A percentile compares a stretch with the other conserved stretches of the same genome.
These are phyloP conservation scores for Cutaneotrichosporon spelunceum DNA, from an alignment of 1,284 basidiomycete species.

Conservation along the genomic window DNA sequence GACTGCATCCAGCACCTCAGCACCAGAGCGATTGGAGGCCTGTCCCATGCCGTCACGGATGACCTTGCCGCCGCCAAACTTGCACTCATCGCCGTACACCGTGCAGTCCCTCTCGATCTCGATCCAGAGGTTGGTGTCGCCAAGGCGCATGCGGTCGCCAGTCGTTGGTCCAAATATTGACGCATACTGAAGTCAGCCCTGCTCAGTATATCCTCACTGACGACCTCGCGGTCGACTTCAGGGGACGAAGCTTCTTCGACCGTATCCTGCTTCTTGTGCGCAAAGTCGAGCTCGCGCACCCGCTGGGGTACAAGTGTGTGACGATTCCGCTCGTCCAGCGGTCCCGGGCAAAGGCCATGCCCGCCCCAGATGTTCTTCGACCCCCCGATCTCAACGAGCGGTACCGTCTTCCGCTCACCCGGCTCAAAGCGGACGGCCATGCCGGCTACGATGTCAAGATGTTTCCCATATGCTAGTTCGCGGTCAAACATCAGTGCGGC, in stretches of 20 bases:
- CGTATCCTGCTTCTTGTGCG: conserved; percentile 41
- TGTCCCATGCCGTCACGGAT: conserved; percentile 98
- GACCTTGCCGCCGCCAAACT: conserved; percentile 93
- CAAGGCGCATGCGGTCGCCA: conserved; percentile 83
- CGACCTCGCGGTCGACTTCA: conserved; percentile 50
- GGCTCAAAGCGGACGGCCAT: conserved; percentile 97
- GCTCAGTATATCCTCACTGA: conserved; percentile 28
- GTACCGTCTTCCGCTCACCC: conserved; percentile 79
- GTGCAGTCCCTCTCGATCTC: conserved; percentile 82
- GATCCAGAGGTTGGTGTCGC: conserved; percentile 87
- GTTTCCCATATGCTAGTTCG: conserved; percentile 69
- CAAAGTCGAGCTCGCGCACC: conserved; percentile 41
- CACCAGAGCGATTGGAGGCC: conserved; percentile 67
- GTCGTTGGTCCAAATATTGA: conserved; percentile 93
- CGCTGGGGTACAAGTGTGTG: conserved; percentile 14
- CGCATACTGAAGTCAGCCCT: conserved; percentile 58
- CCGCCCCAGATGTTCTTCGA: conserved; percentile 71
- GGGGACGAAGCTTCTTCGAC: conserved; percentile 30
- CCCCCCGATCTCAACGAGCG: conserved; percentile 76
- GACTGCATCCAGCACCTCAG: conserved; percentile 78
- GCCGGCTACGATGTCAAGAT: conserved; percentile 81
- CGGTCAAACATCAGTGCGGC: conserved; percentile 78
- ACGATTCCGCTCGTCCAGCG: conserved; percentile 37
- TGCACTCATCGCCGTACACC: conserved; percentile 80
- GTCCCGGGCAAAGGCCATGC: conserved; percentile 67